Percentiles rank a stretch among this genome's conserved stretches.
These are phyloP conservation scores for Yamadazyma oceani DNA, from an alignment of 1,139 yeast genomes.

Conservation along the genomic window DNA sequence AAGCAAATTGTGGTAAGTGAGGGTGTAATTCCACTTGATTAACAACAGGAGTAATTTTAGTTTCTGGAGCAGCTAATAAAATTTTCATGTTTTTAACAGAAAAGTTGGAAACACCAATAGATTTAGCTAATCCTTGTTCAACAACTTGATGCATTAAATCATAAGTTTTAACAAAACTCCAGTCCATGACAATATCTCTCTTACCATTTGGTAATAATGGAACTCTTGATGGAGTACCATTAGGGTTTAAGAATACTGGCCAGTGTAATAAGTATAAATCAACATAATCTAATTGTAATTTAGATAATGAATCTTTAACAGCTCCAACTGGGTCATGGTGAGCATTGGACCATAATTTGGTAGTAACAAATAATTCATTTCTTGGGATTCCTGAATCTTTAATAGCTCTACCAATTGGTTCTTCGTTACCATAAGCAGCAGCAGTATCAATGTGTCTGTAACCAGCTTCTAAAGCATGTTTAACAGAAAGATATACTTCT, in stretches of 20 bases:
- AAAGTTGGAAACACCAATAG: conserved; percentile 80
- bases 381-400: conserved; percentile 64
- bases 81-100: conserved; percentile 47
- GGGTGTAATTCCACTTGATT: conserved; percentile 81
- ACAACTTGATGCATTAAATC: conserved; percentile 51
- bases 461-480: conserved; percentile 61
- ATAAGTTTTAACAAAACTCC: conserved; percentile 64
- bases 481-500: conserved; percentile 55
- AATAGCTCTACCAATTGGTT: conserved; percentile 60
- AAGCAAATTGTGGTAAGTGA: conserved; percentile 64
- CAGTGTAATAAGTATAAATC: conserved; percentile 81
- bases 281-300: conserved; percentile 70
- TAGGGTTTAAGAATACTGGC: conserved; percentile 61
- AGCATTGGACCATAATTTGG: conserved; percentile 70
- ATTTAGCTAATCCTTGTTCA: conserved; percentile 26
- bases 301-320: conserved; percentile 56
- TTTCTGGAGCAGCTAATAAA: conserved; percentile 49
- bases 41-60: conserved; percentile 60
- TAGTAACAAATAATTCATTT: conserved; percentile 67
- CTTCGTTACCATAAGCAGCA: conserved; percentile 62
- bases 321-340: conserved; percentile 58
- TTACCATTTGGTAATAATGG: conserved; percentile 23
- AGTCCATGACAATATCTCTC: conserved; percentile 31
- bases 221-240: conserved; percentile 32
- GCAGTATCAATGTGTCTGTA: conserved; percentile 80